Evolutionary conservation across 2,329 filamentous ascomycete genomes (phyloP), one percentile per base, ranked within the genome.

Genomic region (Gnomoniopsis smithogilvyi): DNA sequence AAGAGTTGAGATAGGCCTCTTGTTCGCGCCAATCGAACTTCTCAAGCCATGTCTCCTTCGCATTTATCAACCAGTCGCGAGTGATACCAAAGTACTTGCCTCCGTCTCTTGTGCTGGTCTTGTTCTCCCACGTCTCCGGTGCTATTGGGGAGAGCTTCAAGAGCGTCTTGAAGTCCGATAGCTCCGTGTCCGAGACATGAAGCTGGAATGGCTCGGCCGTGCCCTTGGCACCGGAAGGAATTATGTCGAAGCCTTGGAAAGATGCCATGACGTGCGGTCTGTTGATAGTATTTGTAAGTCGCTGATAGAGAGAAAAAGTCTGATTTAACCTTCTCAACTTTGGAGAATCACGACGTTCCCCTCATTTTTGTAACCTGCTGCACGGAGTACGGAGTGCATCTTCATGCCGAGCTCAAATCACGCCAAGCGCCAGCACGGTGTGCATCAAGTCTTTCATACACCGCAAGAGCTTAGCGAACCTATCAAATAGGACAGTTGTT

Each of bases 1-100:
- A 76, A 3, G 70, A 72, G 67, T 83, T 83, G 67, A 83, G 76
- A 3, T 51, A 51, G 3, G 58, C 54, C 36, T 70, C 64, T 15
- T 66, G 66, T 43, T 68, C 66, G 14, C 74, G 77, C 81, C 80
- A 83, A 66, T 80, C 72, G 66, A 78, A 82, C 10, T 67, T 66
- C 0, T 64, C 70, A 51, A 76, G 66, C 80, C 79, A 82, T 17
- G 65, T 62, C 49, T 70, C 72, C 10, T 62, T 36, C 2, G 63
- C 64, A 43, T 56, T 60, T 51, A 61, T 59, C 15, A 67, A n/a
- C 34, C 59, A 50, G 43, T 49, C 54, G 33, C 54, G 54, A 17
- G 54, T 56, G 30, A 56, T 22, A 21, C 54, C 54, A 6, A 49
- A 56, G 45, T 56, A 19, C 22, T 33, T 49, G 54, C 54, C 54